These are phyloP conservation scores for Fusarium phyllophilum DNA, from an alignment of 2,329 filamentous ascomycete genomes.

Conservation along the genomic window DNA sequence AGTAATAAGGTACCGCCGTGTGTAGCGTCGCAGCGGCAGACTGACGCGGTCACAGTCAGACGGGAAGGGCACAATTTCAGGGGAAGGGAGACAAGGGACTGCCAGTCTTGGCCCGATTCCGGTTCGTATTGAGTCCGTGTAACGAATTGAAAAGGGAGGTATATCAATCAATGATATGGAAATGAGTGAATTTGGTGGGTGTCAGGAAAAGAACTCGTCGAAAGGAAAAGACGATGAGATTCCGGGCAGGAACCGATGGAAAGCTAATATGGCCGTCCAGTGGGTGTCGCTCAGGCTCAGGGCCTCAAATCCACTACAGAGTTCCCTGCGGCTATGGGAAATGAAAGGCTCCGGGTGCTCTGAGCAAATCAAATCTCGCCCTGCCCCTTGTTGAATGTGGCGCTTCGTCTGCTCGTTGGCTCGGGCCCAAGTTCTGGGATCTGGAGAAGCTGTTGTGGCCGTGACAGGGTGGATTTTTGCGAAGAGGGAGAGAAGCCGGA, in stretches of 20 bases:
- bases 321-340: slow-evolving; percentile 12
- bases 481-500: slow-evolving; percentile 7
- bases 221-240: slow-evolving; percentile 13
- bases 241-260: neutral
- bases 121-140: slow-evolving; percentile 12
- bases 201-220: neutral
- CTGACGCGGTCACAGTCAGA: slow-evolving; percentile 37
- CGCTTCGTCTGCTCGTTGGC: slow-evolving; percentile 30
- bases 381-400: slow-evolving; percentile 17
- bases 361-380: slow-evolving; percentile 18
- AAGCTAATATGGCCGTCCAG: neutral
- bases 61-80: slow-evolving; percentile 24
- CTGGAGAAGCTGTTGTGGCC: slow-evolving; percentile 10
- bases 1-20: slow-evolving; percentile 16
- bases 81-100: slow-evolving; percentile 29
- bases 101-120: slow-evolving; percentile 9
- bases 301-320: neutral
- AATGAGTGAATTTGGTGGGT: neutral
- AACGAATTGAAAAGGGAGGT: slow-evolving; percentile 2
- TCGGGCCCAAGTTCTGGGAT: slow-evolving; percentile 13
- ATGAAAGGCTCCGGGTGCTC: slow-evolving; percentile 36
- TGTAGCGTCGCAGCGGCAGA: slow-evolving; percentile 23
- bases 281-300: slow-evolving; percentile 4
- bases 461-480: slow-evolving; percentile 25
- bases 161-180: slow-evolving; percentile 23